Conservation (phyloP, 2,329 filamentous ascomycete genomes). For the Alternaria sp. region DNA sequence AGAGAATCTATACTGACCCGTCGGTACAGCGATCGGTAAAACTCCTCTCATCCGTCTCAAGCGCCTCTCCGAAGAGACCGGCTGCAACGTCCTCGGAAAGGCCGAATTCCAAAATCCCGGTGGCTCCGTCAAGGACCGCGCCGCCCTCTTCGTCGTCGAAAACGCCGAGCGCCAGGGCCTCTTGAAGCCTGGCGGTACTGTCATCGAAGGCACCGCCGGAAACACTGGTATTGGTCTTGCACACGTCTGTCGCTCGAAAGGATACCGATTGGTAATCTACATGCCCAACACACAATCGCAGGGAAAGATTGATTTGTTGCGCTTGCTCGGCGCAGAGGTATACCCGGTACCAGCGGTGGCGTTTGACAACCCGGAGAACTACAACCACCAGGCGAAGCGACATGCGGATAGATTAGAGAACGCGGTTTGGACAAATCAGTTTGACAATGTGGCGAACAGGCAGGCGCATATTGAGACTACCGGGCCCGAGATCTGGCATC, state of each 20-base stretch:
- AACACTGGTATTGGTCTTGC: conserved; percentile 98
- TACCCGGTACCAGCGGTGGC: conserved; percentile 94
- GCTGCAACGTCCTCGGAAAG: conserved; percentile 93
- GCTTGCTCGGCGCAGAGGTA: conserved; percentile 91
- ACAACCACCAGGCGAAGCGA: conserved; percentile 92
- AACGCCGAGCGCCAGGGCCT: conserved; percentile 90
- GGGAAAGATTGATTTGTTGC: conserved; percentile 93
- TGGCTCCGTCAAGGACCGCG: conserved; percentile 94
- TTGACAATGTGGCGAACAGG: conserved; percentile 94
- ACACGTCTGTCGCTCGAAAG: conserved; percentile 89
- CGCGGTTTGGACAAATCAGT: conserved; percentile 98
- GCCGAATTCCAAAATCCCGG: conserved; percentile 99
- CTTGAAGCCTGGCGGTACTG: conserved; percentile 84
- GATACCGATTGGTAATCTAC: conserved; percentile 97
- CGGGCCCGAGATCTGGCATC: conserved; percentile 94
- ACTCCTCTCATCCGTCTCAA: conserved; percentile 93
- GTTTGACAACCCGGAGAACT: conserved; percentile 94
- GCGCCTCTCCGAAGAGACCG: conserved; percentile 84
- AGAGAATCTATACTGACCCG: conserved; percentile 5
- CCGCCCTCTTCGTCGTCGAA: conserved; percentile 90
- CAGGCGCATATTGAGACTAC: conserved; percentile 96
- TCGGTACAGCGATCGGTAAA: conserved; percentile 83
- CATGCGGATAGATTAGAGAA: conserved; percentile 88
- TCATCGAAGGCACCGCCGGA: conserved; percentile 95
- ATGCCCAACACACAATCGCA: conserved; percentile 99